Percentiles rank a stretch among this genome's conserved stretches.
These are phyloP conservation scores for Hypoxylon fuscum DNA, from an alignment of 495 filamentous ascomycete genomes.

Conservation along the genomic window DNA sequence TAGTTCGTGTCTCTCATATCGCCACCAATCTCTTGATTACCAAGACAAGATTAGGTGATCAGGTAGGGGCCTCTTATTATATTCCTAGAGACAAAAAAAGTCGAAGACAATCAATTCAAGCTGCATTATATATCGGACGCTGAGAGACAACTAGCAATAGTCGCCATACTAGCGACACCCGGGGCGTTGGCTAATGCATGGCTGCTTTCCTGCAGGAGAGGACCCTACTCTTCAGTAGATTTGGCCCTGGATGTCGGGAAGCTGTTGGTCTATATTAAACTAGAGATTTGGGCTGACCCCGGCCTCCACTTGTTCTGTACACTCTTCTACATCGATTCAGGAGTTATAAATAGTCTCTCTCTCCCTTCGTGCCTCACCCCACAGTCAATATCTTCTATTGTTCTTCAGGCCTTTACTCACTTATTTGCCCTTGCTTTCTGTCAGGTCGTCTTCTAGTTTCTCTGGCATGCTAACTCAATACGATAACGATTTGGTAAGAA, in stretches of 20 bases:
- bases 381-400: slow-evolving; percentile 6
- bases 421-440: slow-evolving; percentile 21
- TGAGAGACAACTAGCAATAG: slow-evolving; percentile 27
- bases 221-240: slow-evolving; percentile 35
- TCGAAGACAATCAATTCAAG: slow-evolving; percentile 21
- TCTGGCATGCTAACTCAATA: slow-evolving; percentile 22
- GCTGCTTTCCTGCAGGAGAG: slow-evolving; percentile 29
- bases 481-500: slow-evolving; percentile 19
- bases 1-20: slow-evolving; percentile 28
- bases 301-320: slow-evolving; percentile 14
- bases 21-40: slow-evolving; percentile 25
- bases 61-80: slow-evolving; percentile 14
- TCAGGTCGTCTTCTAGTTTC: slow-evolving; percentile 6
- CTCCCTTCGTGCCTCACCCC: slow-evolving; percentile 27
- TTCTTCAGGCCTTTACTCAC: slow-evolving; percentile 1
- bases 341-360: slow-evolving; percentile 37
- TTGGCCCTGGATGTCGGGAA: slow-evolving; percentile 29
- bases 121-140: slow-evolving; percentile 27
- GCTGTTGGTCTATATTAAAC: slow-evolving; percentile 42
- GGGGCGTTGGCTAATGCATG: slow-evolving; percentile 20
- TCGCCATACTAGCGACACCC: slow-evolving; percentile 30
- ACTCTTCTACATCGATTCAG: slow-evolving; percentile 25
- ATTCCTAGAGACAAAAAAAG: slow-evolving; percentile 19
- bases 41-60: slow-evolving; percentile 8
- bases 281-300: slow-evolving; percentile 18